phyloP scores from a whole-genome alignment of 192 early-diverging fungal genomes.

The Gigaspora rosea region DNA sequence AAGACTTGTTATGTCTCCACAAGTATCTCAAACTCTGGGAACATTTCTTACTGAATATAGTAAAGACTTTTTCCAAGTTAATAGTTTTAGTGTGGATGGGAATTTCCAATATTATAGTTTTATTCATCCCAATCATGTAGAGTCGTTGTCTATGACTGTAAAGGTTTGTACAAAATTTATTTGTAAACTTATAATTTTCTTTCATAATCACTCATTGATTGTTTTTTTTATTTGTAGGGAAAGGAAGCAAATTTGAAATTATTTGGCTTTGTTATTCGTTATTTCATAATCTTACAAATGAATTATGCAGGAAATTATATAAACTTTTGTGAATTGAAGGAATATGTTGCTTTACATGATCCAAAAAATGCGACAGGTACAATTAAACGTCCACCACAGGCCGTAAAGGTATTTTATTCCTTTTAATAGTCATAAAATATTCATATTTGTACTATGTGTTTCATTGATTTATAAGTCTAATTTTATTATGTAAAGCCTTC shows the following conservation, averaged over 20 bases:
- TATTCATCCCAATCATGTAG: slow-evolving; percentile 52
- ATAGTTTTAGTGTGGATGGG: slow-evolving; percentile 47
- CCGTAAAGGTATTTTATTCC: not conserved
- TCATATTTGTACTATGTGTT: no score
- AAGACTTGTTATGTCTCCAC: slow-evolving; percentile 53
- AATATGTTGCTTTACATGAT: slow-evolving; percentile 46
- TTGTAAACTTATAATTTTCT: not conserved
- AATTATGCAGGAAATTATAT: slow-evolving; percentile 70
- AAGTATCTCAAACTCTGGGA: slow-evolving; percentile 64
- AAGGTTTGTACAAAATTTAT: slow-evolving; percentile 35
- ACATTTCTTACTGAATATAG: slow-evolving; percentile 57
- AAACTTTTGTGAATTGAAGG: slow-evolving; percentile 63
- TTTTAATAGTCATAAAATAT: no score
- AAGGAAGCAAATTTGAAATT: slow-evolving; percentile 59
- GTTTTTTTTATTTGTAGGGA: slow-evolving; percentile 42
- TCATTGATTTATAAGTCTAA: not conserved
- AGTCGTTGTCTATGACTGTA: slow-evolving; percentile 52
- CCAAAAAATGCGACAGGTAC: slow-evolving; percentile 50
- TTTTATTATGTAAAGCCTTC: slow-evolving; percentile 34
- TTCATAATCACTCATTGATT: not conserved
- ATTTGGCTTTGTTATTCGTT: slow-evolving; percentile 68
- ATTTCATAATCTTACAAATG: slow-evolving; percentile 66
- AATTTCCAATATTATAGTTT: slow-evolving; percentile 56
- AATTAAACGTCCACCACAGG: slow-evolving; percentile 40
- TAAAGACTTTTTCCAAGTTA: slow-evolving; percentile 49